These are phyloP conservation scores for Metahyphopichia silvanorum DNA, from an alignment of 805 yeast species.

Conservation along the genomic window DNA sequence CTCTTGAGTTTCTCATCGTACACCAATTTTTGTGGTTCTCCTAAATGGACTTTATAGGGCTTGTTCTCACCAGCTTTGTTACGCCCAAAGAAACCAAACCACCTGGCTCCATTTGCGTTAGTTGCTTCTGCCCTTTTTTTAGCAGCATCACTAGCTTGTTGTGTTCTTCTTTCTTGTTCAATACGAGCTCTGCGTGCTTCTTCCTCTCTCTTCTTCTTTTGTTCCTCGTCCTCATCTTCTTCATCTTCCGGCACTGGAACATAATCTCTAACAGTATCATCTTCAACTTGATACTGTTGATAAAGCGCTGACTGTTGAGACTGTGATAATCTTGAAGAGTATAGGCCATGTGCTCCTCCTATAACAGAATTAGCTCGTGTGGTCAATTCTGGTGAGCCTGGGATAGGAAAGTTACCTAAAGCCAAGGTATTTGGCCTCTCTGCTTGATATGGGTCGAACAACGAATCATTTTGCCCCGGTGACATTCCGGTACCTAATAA, in stretches of 20 bases:
- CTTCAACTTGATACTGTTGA: constrained; percentile 43
- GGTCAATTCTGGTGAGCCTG: constrained; percentile 44
- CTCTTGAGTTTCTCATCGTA: constrained; percentile 82
- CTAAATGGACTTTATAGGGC: constrained; percentile 80
- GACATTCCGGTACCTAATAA: neutral
- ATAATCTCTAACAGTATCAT: constrained; percentile 42
- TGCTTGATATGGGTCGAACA: constrained; percentile 24
- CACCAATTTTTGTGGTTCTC: constrained; percentile 68
- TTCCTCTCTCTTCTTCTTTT: constrained; percentile 13
- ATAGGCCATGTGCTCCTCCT: constrained; percentile 31
- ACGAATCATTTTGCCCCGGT: neutral
- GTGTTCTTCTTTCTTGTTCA: constrained; percentile 5
- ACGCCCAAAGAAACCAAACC: constrained; percentile 50
- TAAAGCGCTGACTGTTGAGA: constrained; percentile 43
- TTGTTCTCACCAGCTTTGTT: constrained; percentile 63
- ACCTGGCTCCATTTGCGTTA: constrained; percentile 28
- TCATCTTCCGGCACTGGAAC: constrained; percentile 42
- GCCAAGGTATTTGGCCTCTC: constrained; percentile 13
- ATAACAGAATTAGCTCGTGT: constrained; percentile 43
- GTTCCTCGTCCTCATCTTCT: constrained; percentile 47
- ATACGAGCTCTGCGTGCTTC: constrained; percentile 16
- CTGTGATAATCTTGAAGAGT: constrained; percentile 39
- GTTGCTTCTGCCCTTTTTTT: constrained; percentile 3
- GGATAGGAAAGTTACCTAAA: constrained; percentile 41
- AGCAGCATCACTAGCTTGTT: constrained; percentile 9